Evolutionary conservation across 257 asterid species (phyloP).

Genomic region (Asclepias syriaca): DNA sequence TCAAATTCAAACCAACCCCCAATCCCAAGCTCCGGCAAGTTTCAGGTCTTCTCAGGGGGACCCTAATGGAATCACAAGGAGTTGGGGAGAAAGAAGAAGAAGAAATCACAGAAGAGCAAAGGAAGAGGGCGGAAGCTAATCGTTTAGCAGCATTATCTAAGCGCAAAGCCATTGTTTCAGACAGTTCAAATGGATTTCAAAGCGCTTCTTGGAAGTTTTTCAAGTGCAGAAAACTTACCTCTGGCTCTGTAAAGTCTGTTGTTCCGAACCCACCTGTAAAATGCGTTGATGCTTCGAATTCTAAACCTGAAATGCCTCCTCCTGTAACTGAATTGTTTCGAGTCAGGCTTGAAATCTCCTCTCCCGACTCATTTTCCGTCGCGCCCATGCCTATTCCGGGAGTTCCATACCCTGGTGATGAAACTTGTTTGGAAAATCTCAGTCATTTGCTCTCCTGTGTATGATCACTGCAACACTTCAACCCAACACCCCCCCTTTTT

Average conservation of each 20-base stretch:
- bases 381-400: conserved; percentile 57
- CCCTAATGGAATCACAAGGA: conserved; percentile 21
- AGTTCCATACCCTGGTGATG: conserved; percentile 59
- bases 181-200: background rate
- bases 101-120: conserved; percentile 71
- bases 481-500: background rate
- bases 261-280: conserved; percentile 13
- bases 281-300: conserved; percentile 14
- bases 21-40: background rate
- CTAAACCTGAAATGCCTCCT: conserved; percentile 16
- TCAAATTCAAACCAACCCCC: conserved; percentile 3
- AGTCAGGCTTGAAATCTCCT: conserved; percentile 69
- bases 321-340: conserved; percentile 37
- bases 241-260: conserved; percentile 12
- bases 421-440: conserved; percentile 48
- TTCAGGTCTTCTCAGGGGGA: background rate
- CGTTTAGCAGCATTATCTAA: conserved; percentile 86
- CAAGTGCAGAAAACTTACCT: conserved; percentile 64
- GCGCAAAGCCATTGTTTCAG: conserved; percentile 50
- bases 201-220: conserved; percentile 39
- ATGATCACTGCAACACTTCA: conserved; percentile 12
- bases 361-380: conserved; percentile 74
- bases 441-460: conserved; percentile 53
- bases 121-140: conserved; percentile 69
- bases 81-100: conserved; percentile 21